Percentiles rank a stretch among this genome's conserved stretches.
Evolutionary conservation across 2,329 filamentous ascomycete species (phyloP).

Genomic region (Paracoccidioides brasiliensis): DNA sequence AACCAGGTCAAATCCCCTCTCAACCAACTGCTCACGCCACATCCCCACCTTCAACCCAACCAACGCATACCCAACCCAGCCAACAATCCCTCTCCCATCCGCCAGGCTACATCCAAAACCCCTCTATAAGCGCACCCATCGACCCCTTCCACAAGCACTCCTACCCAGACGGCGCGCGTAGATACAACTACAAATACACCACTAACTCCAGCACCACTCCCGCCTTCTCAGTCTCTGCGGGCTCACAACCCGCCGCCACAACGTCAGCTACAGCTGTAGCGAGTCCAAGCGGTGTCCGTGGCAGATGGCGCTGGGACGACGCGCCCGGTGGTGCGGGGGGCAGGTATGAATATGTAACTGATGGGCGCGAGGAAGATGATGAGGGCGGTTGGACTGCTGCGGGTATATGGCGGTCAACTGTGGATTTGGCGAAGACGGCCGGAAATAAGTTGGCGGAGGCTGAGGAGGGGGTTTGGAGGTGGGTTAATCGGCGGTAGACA

Average conservation of each 20-base stretch:
- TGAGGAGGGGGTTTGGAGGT: slow-evolving; percentile 32
- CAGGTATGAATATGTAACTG: slow-evolving; percentile 8
- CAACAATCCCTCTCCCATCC: slow-evolving; percentile 16
- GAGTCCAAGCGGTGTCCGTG: neutral
- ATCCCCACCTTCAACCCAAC: neutral
- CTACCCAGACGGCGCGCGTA: neutral
- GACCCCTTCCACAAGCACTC: neutral
- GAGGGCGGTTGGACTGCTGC: slow-evolving; percentile 36
- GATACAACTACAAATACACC: neutral
- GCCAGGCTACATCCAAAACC: slow-evolving; percentile 21
- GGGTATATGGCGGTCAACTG: slow-evolving; percentile 17
- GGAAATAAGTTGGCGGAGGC: slow-evolving; percentile 34
- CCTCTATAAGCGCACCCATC: slow-evolving; percentile 6
- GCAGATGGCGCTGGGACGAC: slow-evolving; percentile 9
- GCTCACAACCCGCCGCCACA: neutral
- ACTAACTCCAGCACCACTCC: neutral
- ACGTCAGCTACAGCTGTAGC: neutral
- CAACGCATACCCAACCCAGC: neutral
- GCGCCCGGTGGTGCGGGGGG: slow-evolving; percentile 9
- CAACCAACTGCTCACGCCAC: neutral
- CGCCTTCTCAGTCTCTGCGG: neutral
- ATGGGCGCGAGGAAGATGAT: slow-evolving; percentile 47
- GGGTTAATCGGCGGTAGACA: slow-evolving; percentile 18
- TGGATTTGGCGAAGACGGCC: slow-evolving; percentile 15
- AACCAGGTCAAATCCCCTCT: slow-evolving; percentile 2